Evolutionary conservation across 2,329 filamentous ascomycete genomes (phyloP).

Genomic region (Colletotrichum tanaceti): DNA sequence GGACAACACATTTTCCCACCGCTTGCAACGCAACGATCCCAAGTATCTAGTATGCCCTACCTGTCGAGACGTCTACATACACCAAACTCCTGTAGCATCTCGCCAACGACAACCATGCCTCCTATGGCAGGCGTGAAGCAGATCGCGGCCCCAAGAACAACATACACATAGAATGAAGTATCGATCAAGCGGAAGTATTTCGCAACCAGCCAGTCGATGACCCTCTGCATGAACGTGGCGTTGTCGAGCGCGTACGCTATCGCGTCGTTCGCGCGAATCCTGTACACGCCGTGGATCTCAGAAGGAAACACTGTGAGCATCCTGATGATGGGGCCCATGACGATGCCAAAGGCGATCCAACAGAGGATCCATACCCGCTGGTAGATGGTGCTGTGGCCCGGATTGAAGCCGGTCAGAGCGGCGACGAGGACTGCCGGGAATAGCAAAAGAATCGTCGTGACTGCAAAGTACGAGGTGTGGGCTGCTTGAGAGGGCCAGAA

Average conservation of each 20-base stretch:
- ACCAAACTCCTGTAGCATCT: slow-evolving; percentile 32
- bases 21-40: no score
- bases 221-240: slow-evolving; percentile 27
- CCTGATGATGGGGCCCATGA: slow-evolving; percentile 29
- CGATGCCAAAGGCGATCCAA: slow-evolving; percentile 29
- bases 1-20: no score
- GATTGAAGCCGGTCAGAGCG: slow-evolving; percentile 27
- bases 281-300: slow-evolving; percentile 31
- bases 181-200: slow-evolving; percentile 35
- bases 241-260: slow-evolving; percentile 36
- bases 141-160: slow-evolving; percentile 20
- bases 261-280: slow-evolving; percentile 31
- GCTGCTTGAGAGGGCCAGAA: slow-evolving; percentile 34
- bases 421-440: slow-evolving; percentile 15
- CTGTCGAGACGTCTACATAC: slow-evolving; percentile 33
- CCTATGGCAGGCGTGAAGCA: slow-evolving; percentile 32
- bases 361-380: slow-evolving; percentile 25
- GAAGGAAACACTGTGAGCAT: slow-evolving; percentile 25
- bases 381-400: slow-evolving; percentile 19
- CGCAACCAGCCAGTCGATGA: slow-evolving; percentile 36
- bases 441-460: slow-evolving; percentile 24
- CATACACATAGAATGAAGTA: slow-evolving; percentile 27
- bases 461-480: slow-evolving; percentile 21
- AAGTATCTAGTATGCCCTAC: not conserved
- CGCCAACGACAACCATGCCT: slow-evolving; percentile 30